Base-by-base conservation (phyloP, 23 red algal species). In the Pyropia yezoensis region DNA sequence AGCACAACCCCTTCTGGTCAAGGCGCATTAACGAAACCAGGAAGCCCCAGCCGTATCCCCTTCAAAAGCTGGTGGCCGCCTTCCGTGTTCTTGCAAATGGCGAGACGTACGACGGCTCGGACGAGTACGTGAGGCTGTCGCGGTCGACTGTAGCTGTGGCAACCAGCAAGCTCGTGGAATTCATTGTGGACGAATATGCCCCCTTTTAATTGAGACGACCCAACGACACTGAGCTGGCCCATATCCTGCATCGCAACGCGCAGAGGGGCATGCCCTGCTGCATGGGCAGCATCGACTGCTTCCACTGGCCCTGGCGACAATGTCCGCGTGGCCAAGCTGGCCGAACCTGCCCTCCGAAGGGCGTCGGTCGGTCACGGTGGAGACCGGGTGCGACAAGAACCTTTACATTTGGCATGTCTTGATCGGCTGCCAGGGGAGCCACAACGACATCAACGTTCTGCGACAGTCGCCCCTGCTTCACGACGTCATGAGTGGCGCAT, bases 11-110 rank as follows among this genome's bases (percentile, higher is more conserved):
- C 3, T 26, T 57, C n/a, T 75, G 59, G 59, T 5, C 63, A 5
- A 1, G 12, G 28, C 2, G 70, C 15, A 9, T 21, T 1, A 58
- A 65, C 63, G 54, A 2, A 7, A 18, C 45, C 2, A 4, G 39
- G 2, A n/a, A 56, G 15, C 23, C 6, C 5, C 55, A 25, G 23
- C 12, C 63, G 2, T 56, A 65, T 63, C 70, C 56, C 4, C 22
- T 28, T 6, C 52, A 63, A 57, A 24, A 58, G 19, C n/a, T 75
- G 21, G 29, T 33, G 19, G 39, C 70, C 2, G 70, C 57, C 18
- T 50, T 75, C 20, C 19, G 57, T 2, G 63, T 75, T 25, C 70
- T 75, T 1, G 70, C 70, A 5, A 63, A 75, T 14, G 70, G 70
- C 2, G 19, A 21, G 25, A 33, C 39, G 3, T 54, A 54, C 4